These are phyloP conservation scores for Mrakia blollopis DNA, from an alignment of 768 basidiomycete species.

Conservation along the genomic window DNA sequence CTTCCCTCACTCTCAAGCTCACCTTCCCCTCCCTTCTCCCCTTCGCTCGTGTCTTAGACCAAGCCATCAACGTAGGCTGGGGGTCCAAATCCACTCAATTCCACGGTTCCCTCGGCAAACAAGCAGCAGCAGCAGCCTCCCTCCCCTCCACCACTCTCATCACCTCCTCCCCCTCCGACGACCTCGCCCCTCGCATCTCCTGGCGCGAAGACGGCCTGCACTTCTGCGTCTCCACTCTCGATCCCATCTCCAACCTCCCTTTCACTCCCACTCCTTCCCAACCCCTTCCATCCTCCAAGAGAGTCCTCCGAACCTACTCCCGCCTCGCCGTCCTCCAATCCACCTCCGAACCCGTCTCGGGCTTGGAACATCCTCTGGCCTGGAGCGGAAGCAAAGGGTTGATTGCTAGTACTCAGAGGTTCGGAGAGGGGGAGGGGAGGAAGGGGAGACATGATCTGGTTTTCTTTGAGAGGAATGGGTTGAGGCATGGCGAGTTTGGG, in stretches of 20 bases:
- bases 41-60: slow-evolving; percentile 52
- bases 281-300: slow-evolving; percentile 44
- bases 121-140: slow-evolving; percentile 55
- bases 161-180: slow-evolving; percentile 59
- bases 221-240: slow-evolving; percentile 76
- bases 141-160: slow-evolving; percentile 44
- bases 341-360: slow-evolving; percentile 76
- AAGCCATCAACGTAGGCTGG: slow-evolving; percentile 95
- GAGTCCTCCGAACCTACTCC: slow-evolving; percentile 70
- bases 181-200: slow-evolving; percentile 64
- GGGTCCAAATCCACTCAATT: slow-evolving; percentile 96
- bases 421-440: slow-evolving; percentile 61
- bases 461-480: slow-evolving; percentile 92
- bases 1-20: neutral
- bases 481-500: slow-evolving; percentile 83
- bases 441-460: slow-evolving; percentile 75
- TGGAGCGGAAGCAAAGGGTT: slow-evolving; percentile 90
- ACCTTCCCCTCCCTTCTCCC: neutral
- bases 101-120: slow-evolving; percentile 88
- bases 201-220: slow-evolving; percentile 92
- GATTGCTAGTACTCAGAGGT: slow-evolving; percentile 74
- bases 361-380: slow-evolving; percentile 68
- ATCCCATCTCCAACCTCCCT: slow-evolving; percentile 44
- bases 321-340: slow-evolving; percentile 68
- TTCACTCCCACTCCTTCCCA: neutral